Evolutionary conservation across 345 rosid genomes (phyloP), one percentile per base, ranked within the genome.

Genomic region (Sonneratia caseolaris): DNA sequence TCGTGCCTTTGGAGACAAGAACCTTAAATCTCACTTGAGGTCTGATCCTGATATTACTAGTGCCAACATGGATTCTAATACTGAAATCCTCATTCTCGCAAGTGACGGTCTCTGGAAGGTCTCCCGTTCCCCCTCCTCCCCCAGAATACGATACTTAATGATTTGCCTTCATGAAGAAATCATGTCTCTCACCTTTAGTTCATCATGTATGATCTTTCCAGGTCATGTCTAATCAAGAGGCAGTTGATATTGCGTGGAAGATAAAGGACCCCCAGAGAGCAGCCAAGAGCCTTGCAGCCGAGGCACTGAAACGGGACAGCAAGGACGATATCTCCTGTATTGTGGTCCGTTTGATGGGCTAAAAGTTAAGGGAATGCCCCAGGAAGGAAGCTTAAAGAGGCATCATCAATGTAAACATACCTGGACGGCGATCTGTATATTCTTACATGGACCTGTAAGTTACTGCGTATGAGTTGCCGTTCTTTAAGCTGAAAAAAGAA

Each of bases 1-100:
- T 14, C 78, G 81, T 24, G 81, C 81, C 42, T 79, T 79, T 66
- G 81, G 81, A 13, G 81, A 79, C 66, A 70, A 75, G 42, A 72
- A 69, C 76, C 72, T 79, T 7, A 79, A 75, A 64, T 59, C 64
- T 37, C 77, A 78, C 48, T 49, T 78, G 19, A 61, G 75, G n/a
- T 68, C 81, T 1, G 76, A 73, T n/a, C 76, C 76, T 40, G 76
- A 73, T 62, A 73, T 73, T 37, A 53, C 40, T 22, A 51, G 68
- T 57, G 38, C 71, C 0, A 57, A 49, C 14, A 36, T 73, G 2
- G 71, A 73, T 53, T 16, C 65, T 1, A 13, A 64, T 40, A 21
- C n/a, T 10, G 64, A 57, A 1, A 21, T 57, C 14, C n/a, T 57
- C 13, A 57, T 73, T 61, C 70, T 73, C 18, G 76, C 76, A 24